Base-by-base conservation (phyloP, 139 green algal species). In the Microglena sp. region DNA sequence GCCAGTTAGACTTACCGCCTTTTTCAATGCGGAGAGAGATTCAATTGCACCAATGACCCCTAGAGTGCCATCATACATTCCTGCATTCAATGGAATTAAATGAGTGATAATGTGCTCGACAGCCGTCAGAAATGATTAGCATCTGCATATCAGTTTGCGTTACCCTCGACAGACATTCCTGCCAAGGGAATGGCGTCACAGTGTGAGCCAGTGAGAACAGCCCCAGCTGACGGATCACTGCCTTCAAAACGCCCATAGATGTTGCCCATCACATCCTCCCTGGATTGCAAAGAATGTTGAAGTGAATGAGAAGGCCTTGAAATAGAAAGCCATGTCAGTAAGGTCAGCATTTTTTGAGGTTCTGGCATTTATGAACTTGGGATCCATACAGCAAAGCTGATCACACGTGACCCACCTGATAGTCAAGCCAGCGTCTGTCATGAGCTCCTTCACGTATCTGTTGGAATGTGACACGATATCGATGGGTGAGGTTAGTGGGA, bases 1-100 rank as follows among this genome's bases (percentile, higher is more conserved):
- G n/a, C n/a, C n/a, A n/a, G n/a, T n/a, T n/a, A n/a, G n/a, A n/a
- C 55, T 65, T 55, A 87, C 81, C 5, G 85, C 79, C 0, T 66
- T 21, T 22, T 86, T 83, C n/a, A 98, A 64, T 0, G 82, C 86
- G 31, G 66, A 69, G 5, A 98, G 33, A 1, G 92, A 92, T 36
- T 89, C 87, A 33, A 98, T 93, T 18, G 74, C 83, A 1, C 93
- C 92, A 1, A 98, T 78, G 3, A 98, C 93, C 0, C 92, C 92
- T 34, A 96, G 34, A 0, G 90, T 94, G 4, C 92, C 92, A 40
- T 98, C 92, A 78, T 96, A 98, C 76, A 79, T 86, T 55, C 81
- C 81, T 80, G 71, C 24, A 64, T 35, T 8, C 32, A 29, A 45
- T 31, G 26, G 64, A 28, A 62, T 11, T 36, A 33, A 15, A 55